phyloP scores from a whole-genome alignment of 2,329 filamentous ascomycete species.

The Cytospora schulzeri region DNA sequence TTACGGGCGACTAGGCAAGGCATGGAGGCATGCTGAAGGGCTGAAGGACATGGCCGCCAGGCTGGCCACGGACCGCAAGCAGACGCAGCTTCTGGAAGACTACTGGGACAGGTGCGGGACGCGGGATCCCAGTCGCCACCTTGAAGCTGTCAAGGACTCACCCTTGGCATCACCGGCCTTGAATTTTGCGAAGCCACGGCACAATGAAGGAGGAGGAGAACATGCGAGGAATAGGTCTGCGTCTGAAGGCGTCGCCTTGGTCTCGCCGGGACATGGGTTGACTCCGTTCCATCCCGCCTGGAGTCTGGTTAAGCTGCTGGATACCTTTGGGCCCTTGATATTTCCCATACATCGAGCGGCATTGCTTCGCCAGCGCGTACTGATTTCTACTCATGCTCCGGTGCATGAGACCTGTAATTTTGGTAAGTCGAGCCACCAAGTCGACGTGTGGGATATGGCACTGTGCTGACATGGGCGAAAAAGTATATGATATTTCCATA shows the following conservation, averaged over 20 bases:
- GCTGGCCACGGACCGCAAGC: conserved; percentile 65
- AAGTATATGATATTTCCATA: conserved; percentile 89
- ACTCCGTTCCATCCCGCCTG: conserved; percentile 83
- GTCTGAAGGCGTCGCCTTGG: conserved; percentile 62
- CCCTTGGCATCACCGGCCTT: conserved; percentile 55
- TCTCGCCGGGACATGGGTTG: conserved; percentile 65
- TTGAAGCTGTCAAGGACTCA: conserved; percentile 45
- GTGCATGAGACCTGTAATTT: conserved; percentile 87
- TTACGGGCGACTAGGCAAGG: conserved; percentile 81
- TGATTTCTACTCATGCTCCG: conserved; percentile 84
- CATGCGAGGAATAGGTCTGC: conserved; percentile 60
- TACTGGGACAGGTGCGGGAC: conserved; percentile 74
- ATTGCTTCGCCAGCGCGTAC: conserved; percentile 80
- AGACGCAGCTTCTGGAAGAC: conserved; percentile 67
- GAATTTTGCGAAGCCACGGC: conserved; percentile 44
- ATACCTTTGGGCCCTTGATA: conserved; percentile 85
- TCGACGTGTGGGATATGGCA: background rate
- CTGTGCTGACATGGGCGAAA: conserved; percentile 32
- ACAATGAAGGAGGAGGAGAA: conserved; percentile 41
- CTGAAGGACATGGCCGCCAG: conserved; percentile 74
- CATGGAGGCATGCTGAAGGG: conserved; percentile 82
- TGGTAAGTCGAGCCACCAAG: conserved; percentile 55
- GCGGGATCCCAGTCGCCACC: conserved; percentile 41
- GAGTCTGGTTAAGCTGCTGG: conserved; percentile 75
- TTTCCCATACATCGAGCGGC: conserved; percentile 91